phyloP scores from a whole-genome alignment of 2,329 filamentous ascomycete species.

The Cytospora mali region DNA sequence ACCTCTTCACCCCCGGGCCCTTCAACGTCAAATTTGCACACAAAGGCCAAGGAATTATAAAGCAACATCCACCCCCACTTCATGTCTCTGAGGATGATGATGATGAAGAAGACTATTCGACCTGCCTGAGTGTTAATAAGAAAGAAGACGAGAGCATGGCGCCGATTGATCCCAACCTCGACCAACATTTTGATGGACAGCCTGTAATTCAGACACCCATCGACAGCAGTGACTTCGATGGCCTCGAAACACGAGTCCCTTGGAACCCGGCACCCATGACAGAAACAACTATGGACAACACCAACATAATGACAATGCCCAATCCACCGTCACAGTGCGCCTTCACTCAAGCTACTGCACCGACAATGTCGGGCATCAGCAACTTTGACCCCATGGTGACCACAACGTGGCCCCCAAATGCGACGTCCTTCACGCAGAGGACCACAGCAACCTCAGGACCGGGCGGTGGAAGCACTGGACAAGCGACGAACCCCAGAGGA shows the following conservation, averaged over 20 bases:
- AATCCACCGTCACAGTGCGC: background rate
- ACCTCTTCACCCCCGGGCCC: too few species aligned
- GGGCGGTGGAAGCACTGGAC: background rate
- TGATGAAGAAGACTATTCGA: background rate
- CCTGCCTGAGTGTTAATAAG: background rate
- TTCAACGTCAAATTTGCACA: background rate
- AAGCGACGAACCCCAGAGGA: background rate
- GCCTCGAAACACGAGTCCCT: background rate
- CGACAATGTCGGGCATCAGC: background rate
- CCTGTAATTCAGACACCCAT: background rate
- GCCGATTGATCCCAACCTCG: background rate
- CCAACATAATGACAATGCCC: background rate
- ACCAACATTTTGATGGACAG: background rate
- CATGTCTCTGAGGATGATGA: background rate
- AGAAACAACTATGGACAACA: background rate
- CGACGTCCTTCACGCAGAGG: background rate
- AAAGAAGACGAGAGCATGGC: background rate
- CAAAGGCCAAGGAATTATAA: background rate
- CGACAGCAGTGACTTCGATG: background rate
- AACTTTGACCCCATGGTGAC: slow-evolving; percentile 13
- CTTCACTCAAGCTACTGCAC: background rate
- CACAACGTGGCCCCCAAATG: background rate
- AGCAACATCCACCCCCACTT: background rate
- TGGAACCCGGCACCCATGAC: background rate
- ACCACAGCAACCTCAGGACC: background rate